phyloP scores from a whole-genome alignment of 1,284 basidiomycete species.

The Athelia sp. region DNA sequence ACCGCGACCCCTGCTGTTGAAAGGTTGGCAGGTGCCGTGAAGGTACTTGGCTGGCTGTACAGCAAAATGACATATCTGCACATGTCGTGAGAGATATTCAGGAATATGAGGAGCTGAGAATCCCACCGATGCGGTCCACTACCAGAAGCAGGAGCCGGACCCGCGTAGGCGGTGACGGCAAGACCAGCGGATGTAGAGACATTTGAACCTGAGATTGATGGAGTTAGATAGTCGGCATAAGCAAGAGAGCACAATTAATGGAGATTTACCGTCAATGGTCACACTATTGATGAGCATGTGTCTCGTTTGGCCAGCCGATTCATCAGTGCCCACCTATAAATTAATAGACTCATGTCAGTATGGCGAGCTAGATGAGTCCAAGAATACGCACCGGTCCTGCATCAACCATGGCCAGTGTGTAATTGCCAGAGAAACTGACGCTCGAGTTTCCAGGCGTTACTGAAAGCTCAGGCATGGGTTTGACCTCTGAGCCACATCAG shows the following conservation, averaged over 20 bases:
- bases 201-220: conserved; percentile 24
- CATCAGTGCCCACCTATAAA: conserved; percentile 45
- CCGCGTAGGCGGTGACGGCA: conserved; percentile 64
- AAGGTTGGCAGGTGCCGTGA: conserved; percentile 58
- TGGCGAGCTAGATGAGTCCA: neutral
- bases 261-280: conserved; percentile 35
- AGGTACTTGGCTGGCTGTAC: conserved; percentile 56
- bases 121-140: conserved; percentile 65
- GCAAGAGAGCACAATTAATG: neutral
- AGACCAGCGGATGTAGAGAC: conserved; percentile 47
- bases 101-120: neutral
- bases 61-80: conserved; percentile 64
- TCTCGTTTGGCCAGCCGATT: conserved; percentile 52
- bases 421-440: conserved; percentile 37
- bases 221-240: neutral
- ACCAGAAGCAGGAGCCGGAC: conserved; percentile 64
- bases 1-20: conserved; percentile 43
- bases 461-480: conserved; percentile 44
- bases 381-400: conserved; percentile 36
- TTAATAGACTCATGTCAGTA: neutral
- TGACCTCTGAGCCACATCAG: conserved; percentile 36
- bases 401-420: conserved; percentile 71
- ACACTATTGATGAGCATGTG: conserved; percentile 80
- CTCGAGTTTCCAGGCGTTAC: conserved; percentile 44
- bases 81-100: conserved; percentile 1